Conservation (phyloP, 345 rosid genomes). For the Syzygium grande region DNA sequence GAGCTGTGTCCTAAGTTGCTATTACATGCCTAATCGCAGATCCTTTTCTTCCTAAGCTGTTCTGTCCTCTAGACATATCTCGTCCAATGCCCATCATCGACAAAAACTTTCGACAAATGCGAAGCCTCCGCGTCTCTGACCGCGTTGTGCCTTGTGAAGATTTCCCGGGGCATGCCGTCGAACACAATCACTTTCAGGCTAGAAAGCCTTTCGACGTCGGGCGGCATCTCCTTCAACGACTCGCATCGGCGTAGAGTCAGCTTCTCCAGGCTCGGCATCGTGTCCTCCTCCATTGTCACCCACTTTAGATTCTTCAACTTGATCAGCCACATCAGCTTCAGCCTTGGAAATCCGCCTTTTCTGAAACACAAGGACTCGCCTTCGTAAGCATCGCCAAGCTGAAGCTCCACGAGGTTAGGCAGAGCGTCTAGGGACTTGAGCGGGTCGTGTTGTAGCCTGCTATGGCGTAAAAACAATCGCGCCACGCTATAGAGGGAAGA, state of each 20-base stretch:
- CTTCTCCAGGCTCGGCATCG: slow-evolving; percentile 17
- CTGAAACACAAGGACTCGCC: slow-evolving; percentile 6
- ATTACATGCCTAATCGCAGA: neutral
- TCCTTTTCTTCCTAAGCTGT: neutral
- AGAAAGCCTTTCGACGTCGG: slow-evolving; percentile 3
- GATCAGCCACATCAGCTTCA: slow-evolving; percentile 10
- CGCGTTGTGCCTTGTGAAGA: neutral
- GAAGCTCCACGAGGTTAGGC: slow-evolving; percentile 17
- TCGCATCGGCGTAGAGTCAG: slow-evolving; percentile 8
- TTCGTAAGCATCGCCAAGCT: slow-evolving; percentile 4
- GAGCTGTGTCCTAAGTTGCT: neutral
- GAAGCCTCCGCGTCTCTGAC: neutral
- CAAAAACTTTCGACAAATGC: neutral
- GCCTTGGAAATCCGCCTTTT: slow-evolving; percentile 4
- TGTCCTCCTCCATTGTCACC: slow-evolving; percentile 7
- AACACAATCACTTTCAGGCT: slow-evolving; percentile 10
- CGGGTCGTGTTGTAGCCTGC: slow-evolving; percentile 7
- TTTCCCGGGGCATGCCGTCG: slow-evolving; percentile 6
- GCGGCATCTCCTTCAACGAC: slow-evolving; percentile 10
- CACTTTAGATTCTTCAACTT: neutral
- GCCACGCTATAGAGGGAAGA: slow-evolving; percentile 8
- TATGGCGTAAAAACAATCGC: slow-evolving; percentile 7
- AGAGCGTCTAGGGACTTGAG: neutral
- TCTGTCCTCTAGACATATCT: neutral
- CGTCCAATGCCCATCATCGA: neutral